Evolutionary conservation across 768 basidiomycete species (phyloP).

Genomic region (Leccinum subtestaceum): DNA sequence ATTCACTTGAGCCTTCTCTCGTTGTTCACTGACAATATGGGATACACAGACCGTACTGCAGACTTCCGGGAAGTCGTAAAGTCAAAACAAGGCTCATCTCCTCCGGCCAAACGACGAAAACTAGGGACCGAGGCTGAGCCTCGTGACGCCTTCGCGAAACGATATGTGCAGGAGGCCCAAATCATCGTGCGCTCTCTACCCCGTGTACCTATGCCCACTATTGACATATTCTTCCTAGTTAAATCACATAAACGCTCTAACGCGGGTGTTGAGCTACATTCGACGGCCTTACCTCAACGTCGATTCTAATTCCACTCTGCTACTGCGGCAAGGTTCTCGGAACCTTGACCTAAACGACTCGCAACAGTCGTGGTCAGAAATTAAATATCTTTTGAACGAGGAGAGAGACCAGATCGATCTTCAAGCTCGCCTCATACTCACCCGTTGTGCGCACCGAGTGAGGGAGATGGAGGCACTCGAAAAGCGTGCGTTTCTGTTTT

Average conservation of each 20-base stretch:
- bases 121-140: conserved; percentile 35
- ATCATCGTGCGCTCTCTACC: conserved; percentile 47
- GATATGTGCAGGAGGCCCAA: conserved; percentile 75
- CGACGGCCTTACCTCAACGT: conserved; percentile 87
- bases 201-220: background rate
- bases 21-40: conserved; percentile 40
- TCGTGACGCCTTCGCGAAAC: conserved; percentile 51
- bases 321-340: conserved; percentile 48
- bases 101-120: conserved; percentile 54
- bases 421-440: conserved; percentile 82
- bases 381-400: conserved; percentile 77
- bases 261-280: conserved; percentile 69
- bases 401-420: conserved; percentile 96
- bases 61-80: conserved; percentile 56
- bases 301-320: conserved; percentile 53
- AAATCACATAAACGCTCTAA: conserved; percentile 67
- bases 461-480: conserved; percentile 86
- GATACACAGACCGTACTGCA: conserved; percentile 55
- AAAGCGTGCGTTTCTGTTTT: conserved; percentile 59
- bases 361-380: conserved; percentile 55
- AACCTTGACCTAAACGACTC: conserved; percentile 55
- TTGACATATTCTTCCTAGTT: conserved; percentile 43
- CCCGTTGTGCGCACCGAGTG: conserved; percentile 82
- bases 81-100: conserved; percentile 41
- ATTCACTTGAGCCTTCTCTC: background rate